These are phyloP conservation scores for Pyrus hybrid DNA, from an alignment of 331 rosid genomes.

Conservation along the genomic window DNA sequence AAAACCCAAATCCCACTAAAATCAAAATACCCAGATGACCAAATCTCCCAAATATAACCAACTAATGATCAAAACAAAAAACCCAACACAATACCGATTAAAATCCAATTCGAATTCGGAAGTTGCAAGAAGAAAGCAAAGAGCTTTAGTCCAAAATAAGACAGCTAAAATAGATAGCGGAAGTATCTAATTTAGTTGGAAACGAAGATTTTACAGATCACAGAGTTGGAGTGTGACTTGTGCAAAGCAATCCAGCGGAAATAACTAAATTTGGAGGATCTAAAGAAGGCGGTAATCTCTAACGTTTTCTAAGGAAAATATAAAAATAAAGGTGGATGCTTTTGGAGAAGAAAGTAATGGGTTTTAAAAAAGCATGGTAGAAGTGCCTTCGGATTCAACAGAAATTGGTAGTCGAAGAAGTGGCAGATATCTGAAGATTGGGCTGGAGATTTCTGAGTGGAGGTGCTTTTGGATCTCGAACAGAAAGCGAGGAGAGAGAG, in stretches of 20 bases:
- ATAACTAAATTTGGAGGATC: slow-evolving; percentile 35
- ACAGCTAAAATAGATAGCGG: slow-evolving; percentile 20
- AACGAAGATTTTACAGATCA: slow-evolving; percentile 36
- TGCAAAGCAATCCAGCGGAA: slow-evolving; percentile 21
- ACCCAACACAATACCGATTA: not conserved
- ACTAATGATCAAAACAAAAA: slow-evolving; percentile 17
- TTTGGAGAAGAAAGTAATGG: not conserved
- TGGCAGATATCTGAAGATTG: slow-evolving; percentile 1
- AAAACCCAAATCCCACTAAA: slow-evolving; percentile 21
- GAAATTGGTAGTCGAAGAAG: slow-evolving; percentile 13
- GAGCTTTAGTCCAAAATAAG: slow-evolving; percentile 5
- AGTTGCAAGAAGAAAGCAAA: not conserved
- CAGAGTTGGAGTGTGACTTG: slow-evolving; percentile 14
- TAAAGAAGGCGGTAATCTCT: slow-evolving; percentile 37
- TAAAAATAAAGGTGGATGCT: not conserved
- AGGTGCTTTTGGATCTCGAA: slow-evolving; percentile 30
- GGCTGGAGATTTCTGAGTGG: slow-evolving; percentile 8
- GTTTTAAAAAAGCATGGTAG: slow-evolving; percentile 16
- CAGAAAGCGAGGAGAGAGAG: not conserved
- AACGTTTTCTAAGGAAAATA: slow-evolving; percentile 14
- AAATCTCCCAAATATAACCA: slow-evolving; percentile 27
- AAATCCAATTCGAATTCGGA: slow-evolving; percentile 19
- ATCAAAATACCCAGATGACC: slow-evolving; percentile 28
- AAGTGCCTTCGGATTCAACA: slow-evolving; percentile 3
- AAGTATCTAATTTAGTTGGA: slow-evolving; percentile 49